Conservation (phyloP, 176 grass and related monocot species). For the Bolboschoenus planiculmis region DNA sequence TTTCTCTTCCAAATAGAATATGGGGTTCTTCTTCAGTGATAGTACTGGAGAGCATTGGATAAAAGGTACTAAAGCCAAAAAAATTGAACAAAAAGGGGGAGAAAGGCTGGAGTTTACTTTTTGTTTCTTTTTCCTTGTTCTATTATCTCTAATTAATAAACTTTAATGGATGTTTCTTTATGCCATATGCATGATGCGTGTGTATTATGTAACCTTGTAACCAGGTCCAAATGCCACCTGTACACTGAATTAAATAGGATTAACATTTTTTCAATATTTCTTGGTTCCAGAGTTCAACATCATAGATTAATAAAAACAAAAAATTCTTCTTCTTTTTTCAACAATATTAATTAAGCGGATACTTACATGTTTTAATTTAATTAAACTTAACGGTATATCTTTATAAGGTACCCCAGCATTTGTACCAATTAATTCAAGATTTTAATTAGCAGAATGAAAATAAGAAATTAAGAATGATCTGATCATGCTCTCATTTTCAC, state of each 20-base stretch:
- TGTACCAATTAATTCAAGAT: no score
- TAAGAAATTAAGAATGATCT: no score
- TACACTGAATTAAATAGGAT: not conserved
- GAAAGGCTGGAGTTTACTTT: slow-evolving; percentile 10
- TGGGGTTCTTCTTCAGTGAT: no score
- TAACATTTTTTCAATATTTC: not conserved
- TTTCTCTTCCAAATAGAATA: no score
- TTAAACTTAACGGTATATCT: no score
- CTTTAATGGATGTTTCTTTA: not conserved
- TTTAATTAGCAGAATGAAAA: no score
- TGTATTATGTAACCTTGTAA: not conserved
- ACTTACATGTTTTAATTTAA: no score
- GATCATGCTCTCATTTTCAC: no score
- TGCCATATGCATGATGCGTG: not conserved
- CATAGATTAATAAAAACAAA: not conserved
- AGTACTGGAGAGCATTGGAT: not conserved
- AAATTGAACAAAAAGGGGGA: not conserved
- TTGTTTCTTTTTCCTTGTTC: slow-evolving; percentile 10
- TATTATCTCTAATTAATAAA: slow-evolving; percentile 19
- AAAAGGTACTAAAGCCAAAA: not conserved
- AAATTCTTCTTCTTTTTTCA: no score
- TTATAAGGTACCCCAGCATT: no score
- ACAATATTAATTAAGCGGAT: no score
- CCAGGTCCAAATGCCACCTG: not conserved
- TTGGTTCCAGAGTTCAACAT: not conserved